Evolutionary conservation across 768 basidiomycete genomes (phyloP), one percentile per base, ranked within the genome.

Genomic region (Coprinellus micaceus): DNA sequence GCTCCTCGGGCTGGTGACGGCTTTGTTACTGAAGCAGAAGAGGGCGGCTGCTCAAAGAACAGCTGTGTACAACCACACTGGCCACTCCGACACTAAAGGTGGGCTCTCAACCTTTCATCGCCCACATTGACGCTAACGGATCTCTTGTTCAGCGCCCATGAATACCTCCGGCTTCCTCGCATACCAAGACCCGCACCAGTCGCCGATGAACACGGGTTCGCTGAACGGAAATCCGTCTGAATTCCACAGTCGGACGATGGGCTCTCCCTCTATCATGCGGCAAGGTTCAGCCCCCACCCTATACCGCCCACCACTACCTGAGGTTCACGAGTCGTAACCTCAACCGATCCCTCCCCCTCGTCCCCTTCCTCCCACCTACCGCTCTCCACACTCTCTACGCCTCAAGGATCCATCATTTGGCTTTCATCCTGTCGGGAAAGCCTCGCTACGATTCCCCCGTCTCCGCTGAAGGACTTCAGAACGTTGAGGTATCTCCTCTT

Each of bases 241-340:
- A 13, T 28, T 30, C 25, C 47, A 48, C n/a, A 29, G 21, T 1
- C 21, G 28, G 15, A 30, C 25, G 13, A 28, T 48, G 28, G 25
- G 11, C 15, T 48, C 47, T 26, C 47, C 47, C 29, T 22, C 28
- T 26, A 26, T 21, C 11, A 48, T 25, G 7, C 33, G 33, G 6
- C 33, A 33, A 33, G 33, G 33, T 13, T 33, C 33, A 6, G 33
- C 13, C 7, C 33, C 33, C 13, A 33, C 47, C 4, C 47, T 25
- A 25, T 48, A 48, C 47, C 47, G 47, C 17, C 47, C 47, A 1
- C 47, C 47, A 21, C 28, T 48, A 29, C 47, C 47, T n/a, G 47
- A 48, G 47, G 29, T 48, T 22, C 25, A 48, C 13, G 47, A 48
- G 26, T 48, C 47, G 4, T 48, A 48, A n/a, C n/a, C 40, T 41